Conservation (phyloP, 371 early-diverging fungal species). For the Coemansia sp. region DNA sequence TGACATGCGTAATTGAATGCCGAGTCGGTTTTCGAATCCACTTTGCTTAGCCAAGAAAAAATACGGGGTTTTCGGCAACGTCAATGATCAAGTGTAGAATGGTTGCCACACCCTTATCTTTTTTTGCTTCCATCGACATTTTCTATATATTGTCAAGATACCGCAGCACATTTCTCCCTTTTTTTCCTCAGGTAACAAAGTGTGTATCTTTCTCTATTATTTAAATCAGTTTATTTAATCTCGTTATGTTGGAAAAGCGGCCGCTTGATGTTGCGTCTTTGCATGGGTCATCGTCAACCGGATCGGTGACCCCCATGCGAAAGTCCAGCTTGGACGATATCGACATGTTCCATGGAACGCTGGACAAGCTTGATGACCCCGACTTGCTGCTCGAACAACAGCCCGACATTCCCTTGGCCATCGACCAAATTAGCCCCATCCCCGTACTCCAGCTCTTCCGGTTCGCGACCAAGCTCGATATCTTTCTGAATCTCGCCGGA, state of each 20-base stretch:
- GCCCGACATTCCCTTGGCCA: background rate
- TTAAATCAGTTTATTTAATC: background rate
- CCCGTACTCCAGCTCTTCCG: conserved; percentile 44
- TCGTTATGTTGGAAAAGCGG: background rate
- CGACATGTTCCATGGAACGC: background rate
- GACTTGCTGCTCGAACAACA: background rate
- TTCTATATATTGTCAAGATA: too few species aligned
- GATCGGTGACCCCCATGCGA: background rate
- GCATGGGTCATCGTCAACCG: background rate
- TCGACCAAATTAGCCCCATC: conserved; percentile 12
- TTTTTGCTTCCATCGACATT: too few species aligned
- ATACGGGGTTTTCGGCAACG: too few species aligned
- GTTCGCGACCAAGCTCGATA: conserved; percentile 47
- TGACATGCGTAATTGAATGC: too few species aligned
- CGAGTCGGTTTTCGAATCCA: too few species aligned
- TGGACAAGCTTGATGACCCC: conserved; percentile 7
- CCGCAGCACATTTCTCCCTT: too few species aligned
- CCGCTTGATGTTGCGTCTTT: background rate
- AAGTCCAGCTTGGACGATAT: background rate
- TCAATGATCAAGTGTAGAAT: too few species aligned
- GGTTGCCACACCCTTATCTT: too few species aligned
- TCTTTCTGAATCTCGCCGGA: conserved; percentile 42
- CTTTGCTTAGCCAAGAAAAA: too few species aligned
- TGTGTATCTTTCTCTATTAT: background rate
- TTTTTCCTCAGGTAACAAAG: too few species aligned